These are phyloP conservation scores for Sugiyamaella floridensis DNA, from an alignment of 805 yeast genomes.

Conservation along the genomic window DNA sequence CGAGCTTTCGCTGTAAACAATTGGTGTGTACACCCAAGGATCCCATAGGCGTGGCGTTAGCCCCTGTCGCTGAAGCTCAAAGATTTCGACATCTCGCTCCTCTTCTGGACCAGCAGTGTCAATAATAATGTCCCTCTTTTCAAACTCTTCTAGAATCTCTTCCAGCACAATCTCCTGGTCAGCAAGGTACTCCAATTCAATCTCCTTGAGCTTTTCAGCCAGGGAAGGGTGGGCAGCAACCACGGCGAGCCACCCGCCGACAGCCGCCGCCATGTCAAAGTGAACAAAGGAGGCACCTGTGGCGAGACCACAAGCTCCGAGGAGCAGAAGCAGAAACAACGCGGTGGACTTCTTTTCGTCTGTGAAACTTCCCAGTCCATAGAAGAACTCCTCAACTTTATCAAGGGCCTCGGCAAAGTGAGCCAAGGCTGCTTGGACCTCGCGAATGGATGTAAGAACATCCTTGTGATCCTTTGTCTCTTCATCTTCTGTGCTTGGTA, in stretches of 20 bases:
- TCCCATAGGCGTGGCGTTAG: conserved; percentile 56
- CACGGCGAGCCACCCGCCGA: conserved; percentile 50
- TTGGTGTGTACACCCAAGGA: conserved; percentile 49
- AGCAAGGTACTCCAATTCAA: conserved; percentile 19
- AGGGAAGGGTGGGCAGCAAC: conserved; percentile 55
- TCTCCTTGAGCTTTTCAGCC: conserved; percentile 24
- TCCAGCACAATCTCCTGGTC: conserved; percentile 29
- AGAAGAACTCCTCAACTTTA: conserved; percentile 46
- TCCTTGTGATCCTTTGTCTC: not conserved
- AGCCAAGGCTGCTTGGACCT: conserved; percentile 10
- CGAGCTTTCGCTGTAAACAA: conserved; percentile 48
- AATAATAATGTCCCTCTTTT: conserved; percentile 45
- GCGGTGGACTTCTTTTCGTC: conserved; percentile 64
- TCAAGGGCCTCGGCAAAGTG: conserved; percentile 40
- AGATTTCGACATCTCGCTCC: conserved; percentile 59
- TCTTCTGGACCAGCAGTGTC: conserved; percentile 56
- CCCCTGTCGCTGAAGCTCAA: conserved; percentile 64
- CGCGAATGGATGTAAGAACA: conserved; percentile 7
- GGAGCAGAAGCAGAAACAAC: conserved; percentile 37
- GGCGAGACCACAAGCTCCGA: conserved; percentile 30
- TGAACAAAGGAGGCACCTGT: conserved; percentile 40
- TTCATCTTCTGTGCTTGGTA: not conserved
- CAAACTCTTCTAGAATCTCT: conserved; percentile 32
- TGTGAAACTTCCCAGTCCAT: conserved; percentile 60
- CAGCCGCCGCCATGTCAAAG: conserved; percentile 54